A percentile compares a stretch with the other conserved stretches of the same genome.
These are phyloP conservation scores for Ophidiomyces ophidiicola DNA, from an alignment of 2,329 filamentous ascomycete genomes.

Conservation along the genomic window DNA sequence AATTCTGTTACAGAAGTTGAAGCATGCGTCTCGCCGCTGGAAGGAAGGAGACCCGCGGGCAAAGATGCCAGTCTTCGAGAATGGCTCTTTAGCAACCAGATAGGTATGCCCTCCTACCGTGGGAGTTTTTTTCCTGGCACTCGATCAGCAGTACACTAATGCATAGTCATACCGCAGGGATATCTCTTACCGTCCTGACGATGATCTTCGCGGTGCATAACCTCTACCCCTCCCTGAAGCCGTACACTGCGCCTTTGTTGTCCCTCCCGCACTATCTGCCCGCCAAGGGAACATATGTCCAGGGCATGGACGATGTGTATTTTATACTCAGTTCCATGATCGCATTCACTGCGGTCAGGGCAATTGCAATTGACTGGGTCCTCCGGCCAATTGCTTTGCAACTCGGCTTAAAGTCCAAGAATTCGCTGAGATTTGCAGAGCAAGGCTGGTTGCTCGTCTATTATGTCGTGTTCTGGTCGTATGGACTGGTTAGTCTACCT, in stretches of 20 bases:
- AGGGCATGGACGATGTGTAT: conserved; percentile 67
- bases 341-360: conserved; percentile 75
- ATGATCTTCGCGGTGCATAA: conserved; percentile 71
- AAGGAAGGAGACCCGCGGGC: conserved; percentile 20
- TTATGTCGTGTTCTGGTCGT: conserved; percentile 65
- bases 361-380: conserved; percentile 74
- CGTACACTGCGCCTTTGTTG: conserved; percentile 78
- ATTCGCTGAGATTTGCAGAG: conserved; percentile 73
- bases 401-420: conserved; percentile 66
- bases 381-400: conserved; percentile 63
- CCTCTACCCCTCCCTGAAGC: conserved; percentile 66
- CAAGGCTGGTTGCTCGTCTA: conserved; percentile 87
- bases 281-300: conserved; percentile 54
- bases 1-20: conserved; percentile 29
- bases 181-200: conserved; percentile 74
- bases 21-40: conserved; percentile 29
- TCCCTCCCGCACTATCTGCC: conserved; percentile 71
- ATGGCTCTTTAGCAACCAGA: conserved; percentile 68
- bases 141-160: background rate
- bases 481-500: conserved; percentile 58
- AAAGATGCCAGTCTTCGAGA: conserved; percentile 32
- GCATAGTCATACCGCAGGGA: conserved; percentile 42
- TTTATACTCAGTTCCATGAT: conserved; percentile 68
- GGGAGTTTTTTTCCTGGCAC: background rate
- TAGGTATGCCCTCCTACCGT: conserved; percentile 51